A percentile compares a stretch with the other conserved stretches of the same genome.
Evolutionary conservation across 2,329 filamentous ascomycete species (phyloP).

Genomic region (Herpomyces periplanetae): DNA sequence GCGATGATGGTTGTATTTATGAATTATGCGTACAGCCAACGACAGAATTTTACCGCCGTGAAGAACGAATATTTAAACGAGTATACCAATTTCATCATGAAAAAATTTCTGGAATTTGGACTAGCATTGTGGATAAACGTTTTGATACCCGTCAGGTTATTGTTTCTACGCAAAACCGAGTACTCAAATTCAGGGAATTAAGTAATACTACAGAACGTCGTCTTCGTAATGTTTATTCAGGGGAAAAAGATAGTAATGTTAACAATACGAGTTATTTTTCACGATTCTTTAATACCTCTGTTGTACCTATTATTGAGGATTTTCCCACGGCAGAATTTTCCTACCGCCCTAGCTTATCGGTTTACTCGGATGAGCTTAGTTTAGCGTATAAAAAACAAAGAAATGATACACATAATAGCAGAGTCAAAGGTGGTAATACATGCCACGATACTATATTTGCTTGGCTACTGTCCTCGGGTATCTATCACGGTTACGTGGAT

Average conservation of each 20-base stretch:
- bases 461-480: slow-evolving; percentile 55
- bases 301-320: slow-evolving; percentile 32
- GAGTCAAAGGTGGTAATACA: no score
- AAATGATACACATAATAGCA: no score
- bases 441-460: slow-evolving; percentile 37
- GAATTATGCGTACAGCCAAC: slow-evolving; percentile 80
- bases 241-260: no score
- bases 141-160: slow-evolving; percentile 35
- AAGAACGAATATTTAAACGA: slow-evolving; percentile 60
- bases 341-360: no score
- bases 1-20: slow-evolving; percentile 74
- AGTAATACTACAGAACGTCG: no score
- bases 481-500: slow-evolving; percentile 47
- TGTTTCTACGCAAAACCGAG: slow-evolving; percentile 31
- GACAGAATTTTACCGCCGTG: slow-evolving; percentile 70
- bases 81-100: slow-evolving; percentile 50
- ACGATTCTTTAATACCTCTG: slow-evolving; percentile 39
- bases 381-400: no score
- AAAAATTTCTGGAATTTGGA: slow-evolving; percentile 49
- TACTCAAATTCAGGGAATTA: slow-evolving; percentile 50
- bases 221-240: no score
- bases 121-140: slow-evolving; percentile 26
- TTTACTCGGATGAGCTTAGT: no score
- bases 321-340: slow-evolving; percentile 10
- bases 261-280: slow-evolving; percentile 72